A percentile compares a stretch with the other conserved stretches of the same genome.
Evolutionary conservation across 768 basidiomycete genomes (phyloP).

Genomic region (Russula vinacea): DNA sequence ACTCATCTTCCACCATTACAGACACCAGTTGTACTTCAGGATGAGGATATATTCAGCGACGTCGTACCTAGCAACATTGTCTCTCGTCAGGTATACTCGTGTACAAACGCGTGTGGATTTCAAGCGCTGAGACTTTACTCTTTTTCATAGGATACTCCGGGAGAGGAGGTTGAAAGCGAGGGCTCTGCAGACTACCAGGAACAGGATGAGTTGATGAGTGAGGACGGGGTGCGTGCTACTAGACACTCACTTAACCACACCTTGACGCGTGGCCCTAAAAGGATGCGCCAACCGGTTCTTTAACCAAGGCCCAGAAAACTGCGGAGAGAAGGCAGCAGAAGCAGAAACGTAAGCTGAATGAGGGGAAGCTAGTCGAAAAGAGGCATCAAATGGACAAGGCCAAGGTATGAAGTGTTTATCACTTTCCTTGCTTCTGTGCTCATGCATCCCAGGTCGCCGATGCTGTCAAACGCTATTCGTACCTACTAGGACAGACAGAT

Average conservation of each 20-base stretch:
- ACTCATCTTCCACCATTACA: constrained; percentile 8
- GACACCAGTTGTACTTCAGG: constrained; percentile 36
- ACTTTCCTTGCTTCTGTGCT: constrained; percentile 11
- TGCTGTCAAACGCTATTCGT: constrained; percentile 94
- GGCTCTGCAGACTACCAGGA: constrained; percentile 47
- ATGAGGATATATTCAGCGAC: constrained; percentile 86
- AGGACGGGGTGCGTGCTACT: constrained; percentile 37
- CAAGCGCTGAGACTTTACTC: constrained; percentile 29
- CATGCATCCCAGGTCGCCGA: constrained; percentile 64
- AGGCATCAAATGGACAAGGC: constrained; percentile 85
- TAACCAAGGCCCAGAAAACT: constrained; percentile 40
- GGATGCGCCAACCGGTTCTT: constrained; percentile 41
- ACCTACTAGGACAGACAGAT: constrained; percentile 97
- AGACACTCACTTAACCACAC: constrained; percentile 27
- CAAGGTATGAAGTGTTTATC: constrained; percentile 49
- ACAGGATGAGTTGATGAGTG: constrained; percentile 61
- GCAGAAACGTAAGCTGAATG: constrained; percentile 61
- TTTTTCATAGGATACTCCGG: constrained; percentile 55
- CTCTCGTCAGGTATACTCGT: constrained; percentile 67
- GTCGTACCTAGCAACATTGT: constrained; percentile 89
- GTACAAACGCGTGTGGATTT: constrained; percentile 8
- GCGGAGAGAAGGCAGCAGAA: constrained; percentile 45
- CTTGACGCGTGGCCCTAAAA: constrained; percentile 38
- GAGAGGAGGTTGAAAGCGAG: constrained; percentile 73
- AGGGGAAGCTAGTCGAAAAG: constrained; percentile 65